Conservation (phyloP, 371 early-diverging fungal species). For the Apophysomyces trapeziformis region DNA sequence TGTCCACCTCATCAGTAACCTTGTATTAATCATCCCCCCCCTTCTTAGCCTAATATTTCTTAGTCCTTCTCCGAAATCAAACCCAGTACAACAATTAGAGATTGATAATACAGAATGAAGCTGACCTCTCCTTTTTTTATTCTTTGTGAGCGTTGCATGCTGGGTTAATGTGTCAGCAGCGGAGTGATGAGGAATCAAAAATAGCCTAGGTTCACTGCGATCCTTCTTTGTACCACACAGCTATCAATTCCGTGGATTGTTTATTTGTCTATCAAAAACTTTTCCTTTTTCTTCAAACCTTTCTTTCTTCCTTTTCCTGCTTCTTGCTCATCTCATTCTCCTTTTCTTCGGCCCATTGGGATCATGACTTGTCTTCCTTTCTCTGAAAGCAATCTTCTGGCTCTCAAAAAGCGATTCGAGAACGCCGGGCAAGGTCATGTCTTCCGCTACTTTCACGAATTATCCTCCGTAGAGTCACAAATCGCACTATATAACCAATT, state of each 20-base stretch:
- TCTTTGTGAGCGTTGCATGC: no score
- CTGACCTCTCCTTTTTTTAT: no score
- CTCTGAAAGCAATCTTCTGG: slow-evolving; percentile 38
- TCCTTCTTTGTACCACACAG: not conserved
- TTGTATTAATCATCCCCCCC: no score
- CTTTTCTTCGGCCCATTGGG: slow-evolving; percentile 24
- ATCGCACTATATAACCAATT: slow-evolving; percentile 71
- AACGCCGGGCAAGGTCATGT: slow-evolving; percentile 91
- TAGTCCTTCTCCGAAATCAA: no score
- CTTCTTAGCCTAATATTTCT: no score
- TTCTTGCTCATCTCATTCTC: slow-evolving; percentile 13
- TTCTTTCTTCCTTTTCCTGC: slow-evolving; percentile 1
- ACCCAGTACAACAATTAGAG: no score
- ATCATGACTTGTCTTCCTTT: slow-evolving; percentile 18
- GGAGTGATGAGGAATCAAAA: no score
- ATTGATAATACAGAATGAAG: no score
- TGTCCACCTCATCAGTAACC: no score
- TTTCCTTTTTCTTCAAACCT: not conserved
- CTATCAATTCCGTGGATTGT: slow-evolving; percentile 8
- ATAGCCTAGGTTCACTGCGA: no score
- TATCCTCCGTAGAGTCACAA: slow-evolving; percentile 60
- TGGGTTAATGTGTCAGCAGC: no score
- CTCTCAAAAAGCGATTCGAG: slow-evolving; percentile 66
- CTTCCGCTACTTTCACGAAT: slow-evolving; percentile 77
- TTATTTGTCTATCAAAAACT: slow-evolving; percentile 31